These are phyloP conservation scores for Endoconidiophora polonica DNA, from an alignment of 2,329 filamentous ascomycete species.

Conservation along the genomic window DNA sequence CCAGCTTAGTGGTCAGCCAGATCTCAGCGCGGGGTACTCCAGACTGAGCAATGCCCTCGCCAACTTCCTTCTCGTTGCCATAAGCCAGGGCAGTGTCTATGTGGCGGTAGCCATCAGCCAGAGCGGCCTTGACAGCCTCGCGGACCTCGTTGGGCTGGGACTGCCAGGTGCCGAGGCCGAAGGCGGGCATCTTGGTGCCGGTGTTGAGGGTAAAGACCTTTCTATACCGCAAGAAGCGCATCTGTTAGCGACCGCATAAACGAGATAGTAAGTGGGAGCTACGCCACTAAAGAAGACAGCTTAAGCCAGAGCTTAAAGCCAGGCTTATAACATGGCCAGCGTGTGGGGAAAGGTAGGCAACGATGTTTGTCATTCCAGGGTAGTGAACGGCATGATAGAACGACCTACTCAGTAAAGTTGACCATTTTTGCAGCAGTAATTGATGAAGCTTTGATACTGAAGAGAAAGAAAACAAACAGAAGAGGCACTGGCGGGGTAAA, in stretches of 20 bases:
- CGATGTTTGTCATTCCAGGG: no score
- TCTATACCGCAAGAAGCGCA: conserved; percentile 1
- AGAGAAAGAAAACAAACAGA: neutral
- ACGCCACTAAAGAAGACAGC: neutral
- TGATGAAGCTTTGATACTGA: neutral
- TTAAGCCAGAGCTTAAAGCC: no score
- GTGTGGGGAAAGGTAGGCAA: no score
- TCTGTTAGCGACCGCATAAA: neutral
- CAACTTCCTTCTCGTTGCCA: conserved; percentile 57
- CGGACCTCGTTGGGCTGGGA: conserved; percentile 52
- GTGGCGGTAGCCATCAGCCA: conserved; percentile 54
- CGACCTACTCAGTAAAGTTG: conserved; percentile 6
- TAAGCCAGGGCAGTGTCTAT: conserved; percentile 66
- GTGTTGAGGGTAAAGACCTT: conserved; percentile 52
- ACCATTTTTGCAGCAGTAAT: neutral
- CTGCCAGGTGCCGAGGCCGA: conserved; percentile 69
- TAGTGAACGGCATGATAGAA: no score
- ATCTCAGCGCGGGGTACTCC: conserved; percentile 49
- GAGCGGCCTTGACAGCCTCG: conserved; percentile 52
- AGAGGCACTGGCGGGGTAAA: neutral
- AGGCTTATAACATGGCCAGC: no score
- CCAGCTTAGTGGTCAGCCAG: conserved; percentile 66
- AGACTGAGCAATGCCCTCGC: conserved; percentile 44
- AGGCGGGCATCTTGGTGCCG: conserved; percentile 59
- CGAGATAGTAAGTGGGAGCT: neutral